A percentile compares a stretch with the other conserved stretches of the same genome.
Conservation (phyloP, 495 filamentous ascomycete species). For the Penicillium flavigenum region DNA sequence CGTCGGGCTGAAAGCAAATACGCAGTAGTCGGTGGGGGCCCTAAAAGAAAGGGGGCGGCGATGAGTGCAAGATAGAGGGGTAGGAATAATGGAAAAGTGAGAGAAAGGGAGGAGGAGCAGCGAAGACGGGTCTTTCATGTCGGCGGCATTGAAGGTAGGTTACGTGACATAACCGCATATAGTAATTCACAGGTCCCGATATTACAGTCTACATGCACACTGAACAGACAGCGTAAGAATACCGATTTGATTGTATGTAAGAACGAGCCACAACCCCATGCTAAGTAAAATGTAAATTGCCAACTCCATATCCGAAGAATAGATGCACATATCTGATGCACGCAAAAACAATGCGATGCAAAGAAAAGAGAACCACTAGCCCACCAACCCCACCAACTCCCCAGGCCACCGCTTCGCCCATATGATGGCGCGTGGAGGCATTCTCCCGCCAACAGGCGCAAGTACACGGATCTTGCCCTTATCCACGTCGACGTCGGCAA, state of each 20-base stretch:
- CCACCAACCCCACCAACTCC: constrained; percentile 51
- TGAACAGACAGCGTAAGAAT: background rate
- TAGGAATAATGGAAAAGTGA: no score
- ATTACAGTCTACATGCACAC: background rate
- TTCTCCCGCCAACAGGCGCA: constrained; percentile 73
- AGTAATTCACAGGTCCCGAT: no score
- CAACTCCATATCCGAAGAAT: constrained; percentile 4
- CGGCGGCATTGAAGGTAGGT: no score
- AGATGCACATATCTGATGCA: constrained; percentile 1
- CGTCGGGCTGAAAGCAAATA: no score
- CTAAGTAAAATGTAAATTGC: background rate
- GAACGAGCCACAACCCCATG: constrained; percentile 3
- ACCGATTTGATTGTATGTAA: background rate
- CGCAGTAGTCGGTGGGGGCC: no score
- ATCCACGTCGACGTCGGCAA: constrained; percentile 84
- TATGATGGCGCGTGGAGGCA: constrained; percentile 77
- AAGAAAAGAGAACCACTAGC: constrained; percentile 21
- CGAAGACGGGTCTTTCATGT: no score
- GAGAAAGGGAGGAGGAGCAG: no score
- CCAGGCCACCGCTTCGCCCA: constrained; percentile 55
- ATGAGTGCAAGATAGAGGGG: no score
- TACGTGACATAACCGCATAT: no score
- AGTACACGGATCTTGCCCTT: constrained; percentile 78
- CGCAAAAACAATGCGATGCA: background rate
- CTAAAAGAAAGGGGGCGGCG: no score